Conservation (phyloP, 2,329 filamentous ascomycete species). For the Exophiala sp. region DNA sequence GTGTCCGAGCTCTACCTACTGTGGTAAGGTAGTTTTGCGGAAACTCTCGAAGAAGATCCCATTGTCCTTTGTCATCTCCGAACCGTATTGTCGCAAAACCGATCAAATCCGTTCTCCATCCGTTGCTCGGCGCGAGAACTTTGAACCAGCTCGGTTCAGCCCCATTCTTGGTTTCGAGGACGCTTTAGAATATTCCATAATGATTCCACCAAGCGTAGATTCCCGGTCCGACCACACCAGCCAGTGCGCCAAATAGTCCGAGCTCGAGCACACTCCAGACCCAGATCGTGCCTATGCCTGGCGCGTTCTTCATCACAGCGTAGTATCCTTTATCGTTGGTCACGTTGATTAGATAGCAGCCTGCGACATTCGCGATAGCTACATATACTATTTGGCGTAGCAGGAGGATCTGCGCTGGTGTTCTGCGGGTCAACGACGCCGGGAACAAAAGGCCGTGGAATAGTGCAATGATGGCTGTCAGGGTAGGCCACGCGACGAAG, state of each 20-base stretch:
- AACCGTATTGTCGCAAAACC: no score
- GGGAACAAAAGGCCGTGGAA: conserved; percentile 44
- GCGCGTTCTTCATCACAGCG: conserved; percentile 85
- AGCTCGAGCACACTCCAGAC: conserved; percentile 90
- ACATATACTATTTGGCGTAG: conserved; percentile 58
- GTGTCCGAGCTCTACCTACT: no score
- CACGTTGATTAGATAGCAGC: conserved; percentile 76
- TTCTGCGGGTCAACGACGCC: conserved; percentile 17
- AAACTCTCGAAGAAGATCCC: no score
- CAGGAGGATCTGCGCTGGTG: conserved; percentile 3
- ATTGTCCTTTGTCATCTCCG: no score
- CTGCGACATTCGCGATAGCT: conserved; percentile 55
- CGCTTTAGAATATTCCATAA: conserved; percentile 44
- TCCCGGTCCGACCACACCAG: conserved; percentile 51
- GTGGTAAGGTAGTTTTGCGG: no score
- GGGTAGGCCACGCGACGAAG: conserved; percentile 40
- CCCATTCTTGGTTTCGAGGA: neutral
- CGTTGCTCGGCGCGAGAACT: no score
- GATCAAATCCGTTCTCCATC: no score
- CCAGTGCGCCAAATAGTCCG: conserved; percentile 62
- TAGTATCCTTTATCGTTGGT: conserved; percentile 79
- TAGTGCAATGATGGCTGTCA: conserved; percentile 44
- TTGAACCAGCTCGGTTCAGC: no score
- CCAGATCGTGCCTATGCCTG: conserved; percentile 86
- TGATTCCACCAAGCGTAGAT: conserved; percentile 55